These are phyloP conservation scores for Claviceps sp. DNA, from an alignment of 2,329 filamentous ascomycete genomes.

Conservation along the genomic window DNA sequence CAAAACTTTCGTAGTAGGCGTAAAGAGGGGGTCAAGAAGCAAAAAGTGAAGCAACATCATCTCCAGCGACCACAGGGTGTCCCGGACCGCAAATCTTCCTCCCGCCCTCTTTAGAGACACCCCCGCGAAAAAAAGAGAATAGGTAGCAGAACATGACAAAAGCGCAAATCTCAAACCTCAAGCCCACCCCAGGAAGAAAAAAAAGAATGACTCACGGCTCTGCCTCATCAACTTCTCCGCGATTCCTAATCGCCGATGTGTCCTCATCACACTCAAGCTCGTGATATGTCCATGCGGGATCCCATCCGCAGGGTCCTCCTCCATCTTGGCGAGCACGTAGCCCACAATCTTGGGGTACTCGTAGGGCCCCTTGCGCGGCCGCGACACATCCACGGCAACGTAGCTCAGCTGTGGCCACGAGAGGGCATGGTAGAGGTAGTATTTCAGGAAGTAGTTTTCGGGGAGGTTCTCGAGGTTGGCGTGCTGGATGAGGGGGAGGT, in stretches of 20 bases:
- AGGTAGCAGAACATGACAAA: background rate
- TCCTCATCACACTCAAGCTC: constrained; percentile 88
- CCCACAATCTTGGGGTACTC: constrained; percentile 96
- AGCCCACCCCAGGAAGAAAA: background rate
- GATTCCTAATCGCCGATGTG: constrained; percentile 78
- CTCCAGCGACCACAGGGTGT: no score
- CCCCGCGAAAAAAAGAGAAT: background rate
- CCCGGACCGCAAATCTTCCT: no score
- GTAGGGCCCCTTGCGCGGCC: constrained; percentile 63
- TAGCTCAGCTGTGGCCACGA: constrained; percentile 97
- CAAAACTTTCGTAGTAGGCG: no score
- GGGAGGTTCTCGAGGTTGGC: constrained; percentile 98
- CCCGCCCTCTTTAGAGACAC: no score
- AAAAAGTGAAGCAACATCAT: background rate
- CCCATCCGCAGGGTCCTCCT: constrained; percentile 88
- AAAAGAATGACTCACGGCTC: constrained; percentile 52
- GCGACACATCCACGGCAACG: constrained; percentile 83
- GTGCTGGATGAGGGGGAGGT: constrained; percentile 88
- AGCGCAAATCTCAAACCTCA: no score
- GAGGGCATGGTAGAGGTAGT: constrained; percentile 97
- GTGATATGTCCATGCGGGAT: constrained; percentile 94
- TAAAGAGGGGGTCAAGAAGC: background rate
- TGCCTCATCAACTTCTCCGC: constrained; percentile 97
- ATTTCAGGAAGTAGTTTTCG: constrained; percentile 99
- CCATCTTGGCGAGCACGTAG: constrained; percentile 99